Base-by-base conservation (phyloP, 202 grass and related monocot genomes). In the Setaria viridis region DNA sequence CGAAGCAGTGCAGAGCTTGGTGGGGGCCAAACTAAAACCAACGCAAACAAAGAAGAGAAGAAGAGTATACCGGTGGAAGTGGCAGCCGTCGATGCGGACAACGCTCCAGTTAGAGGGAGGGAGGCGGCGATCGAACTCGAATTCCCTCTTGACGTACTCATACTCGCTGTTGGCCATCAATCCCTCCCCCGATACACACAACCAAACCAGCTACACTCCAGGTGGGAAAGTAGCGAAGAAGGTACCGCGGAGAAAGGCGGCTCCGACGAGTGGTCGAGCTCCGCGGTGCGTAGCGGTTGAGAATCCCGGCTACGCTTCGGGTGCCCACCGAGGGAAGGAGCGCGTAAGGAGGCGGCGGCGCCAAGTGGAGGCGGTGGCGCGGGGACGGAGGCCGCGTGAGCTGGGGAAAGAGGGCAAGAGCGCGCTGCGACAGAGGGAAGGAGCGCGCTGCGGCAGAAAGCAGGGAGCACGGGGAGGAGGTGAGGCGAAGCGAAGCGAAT, bases 91-190 rank as follows among this genome's bases (percentile, higher is more conserved):
- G 39, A 98, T 98, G 76, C 91, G 86, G 58, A 95, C 82, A 59
- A 94, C 86, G 53, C 92, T 98, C 95, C 95, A 98, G 60, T 92
- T 92, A 33, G 66, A 92, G n/a, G 83, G 94, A 32, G 85, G 89
- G 42, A 94, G 77, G 68, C 47, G 83, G 62, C 93, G 87, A 54
- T 90, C 85, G 56, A 72, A 66, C 82, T 94, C 94, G 39, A 92
- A 97, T 25, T 86, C 83, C 80, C 82, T 88, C 93, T 98, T 98
- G 55, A 98, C 93, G 34, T 95, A 98, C 86, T 95, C 96, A 9
- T 92, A 98, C 83, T 92, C 86, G 57, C 91, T 95, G 66, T 95
- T 98, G 0, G 93, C 93, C 95, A 97, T 94, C 53, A 45, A 29
- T 39, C 9, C 39, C 56, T 17, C 30, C 45, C 11, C 43, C 15